Conservation (phyloP, 768 basidiomycete genomes). For the Lentinula boryana region DNA sequence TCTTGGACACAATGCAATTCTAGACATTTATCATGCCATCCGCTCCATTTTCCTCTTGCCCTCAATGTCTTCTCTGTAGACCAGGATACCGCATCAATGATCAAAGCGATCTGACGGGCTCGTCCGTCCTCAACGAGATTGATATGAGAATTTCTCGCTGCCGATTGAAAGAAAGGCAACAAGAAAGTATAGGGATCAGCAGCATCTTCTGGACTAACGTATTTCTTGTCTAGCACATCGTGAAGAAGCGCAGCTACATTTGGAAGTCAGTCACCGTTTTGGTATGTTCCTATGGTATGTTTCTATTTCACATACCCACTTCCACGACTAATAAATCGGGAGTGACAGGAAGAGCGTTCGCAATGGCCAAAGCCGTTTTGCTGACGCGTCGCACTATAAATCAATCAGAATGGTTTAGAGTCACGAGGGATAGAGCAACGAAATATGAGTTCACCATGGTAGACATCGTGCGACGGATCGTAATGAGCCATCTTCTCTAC, state of each 20-base stretch:
- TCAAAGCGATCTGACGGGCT: constrained; percentile 45
- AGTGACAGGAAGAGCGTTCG: constrained; percentile 35
- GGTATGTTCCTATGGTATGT: too few species aligned
- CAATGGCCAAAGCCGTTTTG: constrained; percentile 67
- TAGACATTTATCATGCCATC: constrained; percentile 64
- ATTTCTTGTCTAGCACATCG: constrained; percentile 85
- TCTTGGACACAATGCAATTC: constrained; percentile 84
- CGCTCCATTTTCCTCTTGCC: constrained; percentile 45
- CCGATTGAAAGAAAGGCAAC: constrained; percentile 53
- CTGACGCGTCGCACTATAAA: constrained; percentile 73
- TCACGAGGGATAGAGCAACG: neutral
- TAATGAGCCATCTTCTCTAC: constrained; percentile 66
- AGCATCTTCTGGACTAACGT: constrained; percentile 51
- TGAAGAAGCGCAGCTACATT: constrained; percentile 74
- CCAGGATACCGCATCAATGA: constrained; percentile 83
- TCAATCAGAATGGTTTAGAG: neutral
- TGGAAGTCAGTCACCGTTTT: too few species aligned
- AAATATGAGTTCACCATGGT: constrained; percentile 47
- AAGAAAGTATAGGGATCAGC: constrained; percentile 63
- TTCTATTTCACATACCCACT: constrained; percentile 32
- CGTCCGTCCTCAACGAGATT: constrained; percentile 59
- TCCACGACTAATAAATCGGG: constrained; percentile 77
- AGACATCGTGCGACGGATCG: constrained; percentile 76
- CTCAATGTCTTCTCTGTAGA: constrained; percentile 71
- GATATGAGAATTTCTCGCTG: constrained; percentile 35